Evolutionary conservation across 306 rosid species (phyloP), one percentile per base, ranked within the genome.

Genomic region (Rubus idaeus): DNA sequence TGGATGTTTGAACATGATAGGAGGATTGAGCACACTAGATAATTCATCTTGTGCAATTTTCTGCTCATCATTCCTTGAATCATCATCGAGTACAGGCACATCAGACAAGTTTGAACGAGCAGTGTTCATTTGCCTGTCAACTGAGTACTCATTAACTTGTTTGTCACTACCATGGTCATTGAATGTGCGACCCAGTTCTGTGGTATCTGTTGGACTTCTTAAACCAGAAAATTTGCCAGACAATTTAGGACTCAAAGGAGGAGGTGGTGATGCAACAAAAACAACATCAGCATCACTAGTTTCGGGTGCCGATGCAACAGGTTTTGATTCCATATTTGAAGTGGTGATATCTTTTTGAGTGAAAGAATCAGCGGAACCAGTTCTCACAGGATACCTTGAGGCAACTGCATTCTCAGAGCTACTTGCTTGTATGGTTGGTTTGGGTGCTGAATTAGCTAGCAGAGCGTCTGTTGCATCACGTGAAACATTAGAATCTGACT

Each of bases 231-330:
- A 83, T 81, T 86, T 90, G 78, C 91, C 80, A 9, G 99, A 91
- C 84, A 93, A 67, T 85, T 87, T 87, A 4, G 99, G 99, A 82
- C 98, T 93, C 85, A 91, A 77, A 74, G 97, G 96, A 82, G 86
- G 86, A 82, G 96, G 92, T 8, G 92, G 89, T 68, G 97, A 84
- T 17, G 96, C 84, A 75, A 83, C 84, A 82, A 86, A 83, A 74
- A 82, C 89, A 76, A 84, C 75, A 84, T 92, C 96, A 39, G 90
- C 79, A 77, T 92, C 91, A 79, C 88, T 87, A 75, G 80, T 72
- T 57, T 87, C 75, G n/a, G 91, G 81, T 75, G 90, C 76, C 76
- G 87, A 77, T 42, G 80, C 73, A 75, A 81, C 86, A 82, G 91
- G 73, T 76, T 84, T 94, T 62, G 86, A 80, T 78, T 92, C 99